Evolutionary conservation across 176 grass and related monocot species (phyloP).

Genomic region (Triticum monococcum): DNA sequence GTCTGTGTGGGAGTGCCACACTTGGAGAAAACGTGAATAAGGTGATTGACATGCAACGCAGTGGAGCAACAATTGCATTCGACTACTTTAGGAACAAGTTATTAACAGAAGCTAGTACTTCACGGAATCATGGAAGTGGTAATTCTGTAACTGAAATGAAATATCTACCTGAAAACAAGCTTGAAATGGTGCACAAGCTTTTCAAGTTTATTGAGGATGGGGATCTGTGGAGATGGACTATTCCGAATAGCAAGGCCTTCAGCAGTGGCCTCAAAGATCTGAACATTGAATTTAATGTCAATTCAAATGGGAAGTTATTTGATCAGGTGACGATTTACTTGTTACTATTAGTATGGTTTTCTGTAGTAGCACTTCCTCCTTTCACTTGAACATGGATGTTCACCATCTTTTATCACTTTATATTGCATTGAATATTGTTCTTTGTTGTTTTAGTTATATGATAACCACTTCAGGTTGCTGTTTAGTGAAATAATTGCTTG

Average conservation of each 20-base stretch:
- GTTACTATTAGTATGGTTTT: not conserved
- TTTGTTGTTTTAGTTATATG: not conserved
- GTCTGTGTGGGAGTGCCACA: slow-evolving; percentile 44
- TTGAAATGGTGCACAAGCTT: slow-evolving; percentile 67
- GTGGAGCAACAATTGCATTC: slow-evolving; percentile 91
- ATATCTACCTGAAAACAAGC: slow-evolving; percentile 54
- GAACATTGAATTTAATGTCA: slow-evolving; percentile 74
- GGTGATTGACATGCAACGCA: slow-evolving; percentile 89
- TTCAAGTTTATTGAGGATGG: slow-evolving; percentile 89
- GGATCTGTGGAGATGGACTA: slow-evolving; percentile 81
- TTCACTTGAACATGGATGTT: not conserved
- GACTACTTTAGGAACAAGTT: slow-evolving; percentile 84
- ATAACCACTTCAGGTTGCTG: not conserved
- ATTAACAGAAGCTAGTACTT: slow-evolving; percentile 24
- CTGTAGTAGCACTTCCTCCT: not conserved
- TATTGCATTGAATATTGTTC: not conserved
- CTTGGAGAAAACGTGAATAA: slow-evolving; percentile 74
- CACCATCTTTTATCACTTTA: not conserved
- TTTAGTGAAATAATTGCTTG: not conserved
- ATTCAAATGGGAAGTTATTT: slow-evolving; percentile 67
- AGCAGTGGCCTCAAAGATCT: slow-evolving; percentile 87
- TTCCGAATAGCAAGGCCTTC: slow-evolving; percentile 83
- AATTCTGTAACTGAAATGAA: slow-evolving; percentile 17
- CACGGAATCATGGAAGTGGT: slow-evolving; percentile 24
- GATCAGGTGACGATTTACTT: slow-evolving; percentile 57